phyloP scores from a whole-genome alignment of 352 stramenopile genomes.

The Phytophthora ramorum region DNA sequence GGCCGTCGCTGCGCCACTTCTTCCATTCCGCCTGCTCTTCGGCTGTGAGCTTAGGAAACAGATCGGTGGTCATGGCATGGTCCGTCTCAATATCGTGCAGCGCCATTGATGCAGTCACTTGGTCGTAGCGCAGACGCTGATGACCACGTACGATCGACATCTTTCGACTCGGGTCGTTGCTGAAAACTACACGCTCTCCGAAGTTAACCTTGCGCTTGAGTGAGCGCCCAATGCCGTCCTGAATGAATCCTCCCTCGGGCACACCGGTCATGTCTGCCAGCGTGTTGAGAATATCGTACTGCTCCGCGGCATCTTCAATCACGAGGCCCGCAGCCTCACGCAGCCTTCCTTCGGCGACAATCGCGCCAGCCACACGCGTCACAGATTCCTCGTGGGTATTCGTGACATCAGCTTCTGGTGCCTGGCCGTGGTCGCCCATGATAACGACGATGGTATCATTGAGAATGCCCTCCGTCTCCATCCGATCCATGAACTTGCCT shows the following conservation, averaged over 20 bases:
- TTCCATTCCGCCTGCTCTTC: conserved; percentile 28
- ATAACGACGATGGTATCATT: conserved; percentile 67
- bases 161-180: conserved; percentile 58
- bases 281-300: conserved; percentile 68
- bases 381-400: conserved; percentile 53
- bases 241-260: conserved; percentile 49
- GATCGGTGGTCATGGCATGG: conserved; percentile 32
- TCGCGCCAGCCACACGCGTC: conserved; percentile 43
- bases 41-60: conserved; percentile 34
- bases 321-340: conserved; percentile 40
- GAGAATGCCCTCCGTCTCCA: conserved; percentile 50
- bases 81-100: conserved; percentile 55
- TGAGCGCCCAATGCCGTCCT: conserved; percentile 60
- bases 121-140: conserved; percentile 48
- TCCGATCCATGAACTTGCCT: conserved; percentile 54
- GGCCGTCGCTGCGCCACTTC: conserved; percentile 31
- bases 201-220: conserved; percentile 45
- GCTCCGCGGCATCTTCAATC: conserved; percentile 46
- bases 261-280: conserved; percentile 64
- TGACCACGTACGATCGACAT: conserved; percentile 50
- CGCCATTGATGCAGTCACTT: conserved; percentile 41
- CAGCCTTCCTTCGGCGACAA: conserved; percentile 58
- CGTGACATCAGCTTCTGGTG: conserved; percentile 45
- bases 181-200: conserved; percentile 44
- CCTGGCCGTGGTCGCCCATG: conserved; percentile 58